Evolutionary conservation across 352 stramenopile species (phyloP).

Genomic region (Phytophthora citricola): DNA sequence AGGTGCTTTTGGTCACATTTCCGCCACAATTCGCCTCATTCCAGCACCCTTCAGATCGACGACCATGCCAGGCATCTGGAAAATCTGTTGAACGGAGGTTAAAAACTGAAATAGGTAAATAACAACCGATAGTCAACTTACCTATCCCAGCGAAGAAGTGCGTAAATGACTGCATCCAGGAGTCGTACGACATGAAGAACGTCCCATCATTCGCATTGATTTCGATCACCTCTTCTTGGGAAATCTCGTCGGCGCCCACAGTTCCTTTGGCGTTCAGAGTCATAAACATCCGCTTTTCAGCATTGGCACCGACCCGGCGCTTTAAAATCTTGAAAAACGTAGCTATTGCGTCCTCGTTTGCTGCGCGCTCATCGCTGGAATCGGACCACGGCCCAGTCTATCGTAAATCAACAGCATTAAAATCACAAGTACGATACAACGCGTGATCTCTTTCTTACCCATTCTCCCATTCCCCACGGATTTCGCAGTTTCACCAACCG

Average conservation of each 20-base stretch:
- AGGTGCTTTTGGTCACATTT: constrained; percentile 86
- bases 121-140: constrained; percentile 24
- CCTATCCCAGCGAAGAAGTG: constrained; percentile 92
- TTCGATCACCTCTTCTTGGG: constrained; percentile 78
- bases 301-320: constrained; percentile 68
- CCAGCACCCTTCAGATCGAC: constrained; percentile 79
- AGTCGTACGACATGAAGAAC: constrained; percentile 93
- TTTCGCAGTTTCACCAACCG: constrained; percentile 88
- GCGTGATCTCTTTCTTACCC: constrained; percentile 51
- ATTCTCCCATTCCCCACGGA: constrained; percentile 93
- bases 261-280: constrained; percentile 57
- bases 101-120: neutral
- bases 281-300: constrained; percentile 72
- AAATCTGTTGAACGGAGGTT: constrained; percentile 61
- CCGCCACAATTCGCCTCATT: constrained; percentile 79
- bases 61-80: constrained; percentile 85
- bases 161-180: constrained; percentile 90
- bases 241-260: constrained; percentile 65
- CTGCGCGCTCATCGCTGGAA: constrained; percentile 67
- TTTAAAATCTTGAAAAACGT: constrained; percentile 79
- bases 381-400: constrained; percentile 89
- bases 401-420: too few species aligned
- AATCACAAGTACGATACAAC: too few species aligned
- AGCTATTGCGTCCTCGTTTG: constrained; percentile 85
- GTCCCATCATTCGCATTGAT: constrained; percentile 89